Evolutionary conservation across 352 stramenopile species (phyloP).

Genomic region (Phytophthora tubulina): DNA sequence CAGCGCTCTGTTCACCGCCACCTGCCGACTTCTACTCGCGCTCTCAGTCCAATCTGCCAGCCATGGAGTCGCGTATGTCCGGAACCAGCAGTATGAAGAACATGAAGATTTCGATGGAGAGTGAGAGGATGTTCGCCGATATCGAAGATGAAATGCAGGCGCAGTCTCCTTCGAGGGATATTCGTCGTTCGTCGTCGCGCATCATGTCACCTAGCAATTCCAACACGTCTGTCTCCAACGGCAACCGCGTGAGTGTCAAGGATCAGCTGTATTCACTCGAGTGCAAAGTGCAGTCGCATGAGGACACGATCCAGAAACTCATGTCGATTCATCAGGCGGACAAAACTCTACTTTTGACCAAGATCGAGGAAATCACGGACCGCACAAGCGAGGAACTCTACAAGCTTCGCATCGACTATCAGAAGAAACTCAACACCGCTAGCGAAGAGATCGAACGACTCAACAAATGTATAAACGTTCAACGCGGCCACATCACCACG

Average conservation of each 20-base stretch:
- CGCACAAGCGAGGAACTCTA: constrained; percentile 81
- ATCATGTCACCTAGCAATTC: constrained; percentile 69
- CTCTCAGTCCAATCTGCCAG: constrained; percentile 3
- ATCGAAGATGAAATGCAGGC: constrained; percentile 74
- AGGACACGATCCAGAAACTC: constrained; percentile 87
- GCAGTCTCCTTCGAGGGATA: constrained; percentile 63
- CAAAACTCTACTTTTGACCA: constrained; percentile 77
- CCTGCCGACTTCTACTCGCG: constrained; percentile 7
- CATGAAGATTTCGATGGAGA: constrained; percentile 88
- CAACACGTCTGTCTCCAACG: constrained; percentile 40
- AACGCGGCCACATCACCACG: constrained; percentile 86
- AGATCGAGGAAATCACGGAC: constrained; percentile 87
- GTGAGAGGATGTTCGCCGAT: constrained; percentile 82
- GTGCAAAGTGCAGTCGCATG: constrained; percentile 82
- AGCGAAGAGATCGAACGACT: constrained; percentile 86
- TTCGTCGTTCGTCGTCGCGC: constrained; percentile 67
- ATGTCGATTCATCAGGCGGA: constrained; percentile 87
- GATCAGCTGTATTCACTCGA: constrained; percentile 83
- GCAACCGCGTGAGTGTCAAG: constrained; percentile 73
- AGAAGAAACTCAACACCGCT: constrained; percentile 85
- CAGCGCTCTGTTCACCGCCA: constrained; percentile 20
- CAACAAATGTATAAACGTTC: constrained; percentile 87
- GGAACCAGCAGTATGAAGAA: constrained; percentile 73
- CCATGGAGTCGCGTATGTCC: constrained; percentile 75
- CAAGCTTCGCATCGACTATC: constrained; percentile 81